phyloP scores from a whole-genome alignment of 164 flowering plant species.

The Nymphaea thermarum region DNA sequence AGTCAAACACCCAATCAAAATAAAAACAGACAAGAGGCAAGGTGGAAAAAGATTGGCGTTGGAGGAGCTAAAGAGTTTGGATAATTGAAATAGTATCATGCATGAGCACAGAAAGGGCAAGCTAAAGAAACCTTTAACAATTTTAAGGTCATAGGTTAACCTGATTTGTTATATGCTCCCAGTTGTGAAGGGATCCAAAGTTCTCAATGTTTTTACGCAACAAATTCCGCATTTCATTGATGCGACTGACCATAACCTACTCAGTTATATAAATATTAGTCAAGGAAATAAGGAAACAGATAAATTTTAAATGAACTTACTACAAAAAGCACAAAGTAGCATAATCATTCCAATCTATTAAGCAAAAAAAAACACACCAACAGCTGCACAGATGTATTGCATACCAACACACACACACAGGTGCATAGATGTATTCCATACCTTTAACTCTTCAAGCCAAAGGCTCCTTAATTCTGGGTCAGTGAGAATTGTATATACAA shows the following conservation, averaged over 20 bases:
- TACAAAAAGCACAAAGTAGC: background rate
- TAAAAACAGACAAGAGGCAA: background rate
- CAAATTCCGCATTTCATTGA: background rate
- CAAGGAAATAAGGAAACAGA: background rate
- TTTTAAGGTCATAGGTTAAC: background rate
- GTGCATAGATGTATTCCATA: background rate
- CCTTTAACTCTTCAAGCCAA: background rate
- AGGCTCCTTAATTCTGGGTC: background rate
- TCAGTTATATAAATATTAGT: background rate
- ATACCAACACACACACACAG: background rate
- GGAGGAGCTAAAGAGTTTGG: too few species aligned
- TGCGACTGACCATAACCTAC: background rate
- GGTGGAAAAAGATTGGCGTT: background rate
- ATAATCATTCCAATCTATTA: background rate
- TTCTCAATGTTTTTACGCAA: background rate
- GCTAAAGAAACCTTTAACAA: background rate
- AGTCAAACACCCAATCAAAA: background rate
- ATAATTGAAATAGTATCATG: background rate
- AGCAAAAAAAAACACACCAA: background rate
- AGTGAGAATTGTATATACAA: background rate
- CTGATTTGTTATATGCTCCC: background rate
- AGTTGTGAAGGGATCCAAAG: background rate
- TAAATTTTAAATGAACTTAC: too few species aligned
- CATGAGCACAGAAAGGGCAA: background rate
- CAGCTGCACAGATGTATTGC: background rate